These are phyloP conservation scores for Hymenoscyphus linearis DNA, from an alignment of 2,329 filamentous ascomycete genomes.

Conservation along the genomic window DNA sequence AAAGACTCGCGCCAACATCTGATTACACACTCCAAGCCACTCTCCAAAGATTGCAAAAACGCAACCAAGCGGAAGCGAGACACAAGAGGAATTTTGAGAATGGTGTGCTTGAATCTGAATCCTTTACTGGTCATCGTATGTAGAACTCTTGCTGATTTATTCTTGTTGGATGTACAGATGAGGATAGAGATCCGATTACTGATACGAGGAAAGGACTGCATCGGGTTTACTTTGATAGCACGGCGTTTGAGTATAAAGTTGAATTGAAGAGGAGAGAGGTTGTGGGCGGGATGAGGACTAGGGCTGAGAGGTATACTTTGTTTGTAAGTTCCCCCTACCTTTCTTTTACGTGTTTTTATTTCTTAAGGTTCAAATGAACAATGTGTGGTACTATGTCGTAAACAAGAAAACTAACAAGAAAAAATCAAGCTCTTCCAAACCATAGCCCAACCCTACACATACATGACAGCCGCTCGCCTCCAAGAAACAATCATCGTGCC, in stretches of 20 bases:
- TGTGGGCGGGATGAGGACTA: conserved; percentile 39
- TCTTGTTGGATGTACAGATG: not conserved
- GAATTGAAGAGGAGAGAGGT: conserved; percentile 48
- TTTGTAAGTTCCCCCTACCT: conserved; percentile 42
- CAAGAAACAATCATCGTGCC: conserved; percentile 23
- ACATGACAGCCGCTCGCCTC: conserved; percentile 52
- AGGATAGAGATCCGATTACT: conserved; percentile 7
- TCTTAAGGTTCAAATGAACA: too few relatives aligned
- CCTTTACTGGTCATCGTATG: conserved; percentile 47
- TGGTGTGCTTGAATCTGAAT: conserved; percentile 34
- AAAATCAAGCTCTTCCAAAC: conserved; percentile 62
- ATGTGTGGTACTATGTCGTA: too few relatives aligned
- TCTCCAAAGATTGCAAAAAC: conserved; percentile 25
- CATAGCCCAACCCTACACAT: conserved; percentile 51
- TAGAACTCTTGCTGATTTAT: conserved; percentile 10
- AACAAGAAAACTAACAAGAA: conserved; percentile 11
- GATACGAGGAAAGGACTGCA: conserved; percentile 45
- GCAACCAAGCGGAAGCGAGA: conserved; percentile 36
- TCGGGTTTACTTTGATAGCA: conserved; percentile 58
- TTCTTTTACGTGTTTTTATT: not conserved
- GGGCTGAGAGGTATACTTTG: conserved; percentile 54
- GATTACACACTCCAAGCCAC: conserved; percentile 23
- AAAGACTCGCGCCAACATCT: conserved; percentile 1
- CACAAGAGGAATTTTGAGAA: conserved; percentile 31
- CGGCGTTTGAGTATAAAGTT: conserved; percentile 59